Evolutionary conservation across 208 protist species (phyloP).

Genomic region (Acanthamoeba lenticulata): DNA sequence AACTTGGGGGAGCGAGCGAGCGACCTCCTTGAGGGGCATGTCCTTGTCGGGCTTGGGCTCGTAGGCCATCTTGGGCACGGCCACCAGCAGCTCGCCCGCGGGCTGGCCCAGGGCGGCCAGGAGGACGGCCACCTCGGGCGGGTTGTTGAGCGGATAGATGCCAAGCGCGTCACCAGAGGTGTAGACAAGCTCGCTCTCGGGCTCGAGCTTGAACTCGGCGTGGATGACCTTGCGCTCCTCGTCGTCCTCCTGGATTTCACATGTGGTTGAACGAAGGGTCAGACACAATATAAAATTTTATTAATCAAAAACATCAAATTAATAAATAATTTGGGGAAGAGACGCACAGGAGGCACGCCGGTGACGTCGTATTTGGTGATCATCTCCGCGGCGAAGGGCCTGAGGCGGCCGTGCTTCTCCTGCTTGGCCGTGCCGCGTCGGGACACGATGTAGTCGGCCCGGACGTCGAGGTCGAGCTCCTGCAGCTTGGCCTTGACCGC

Average conservation of each 20-base stretch:
- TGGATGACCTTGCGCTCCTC: background rate
- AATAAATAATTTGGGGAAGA: background rate
- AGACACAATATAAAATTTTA: too few relatives aligned
- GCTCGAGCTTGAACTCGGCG: conserved; percentile 37
- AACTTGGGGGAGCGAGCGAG: background rate
- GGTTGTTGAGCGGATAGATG: conserved; percentile 92
- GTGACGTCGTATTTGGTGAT: background rate
- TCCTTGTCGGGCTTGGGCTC: background rate
- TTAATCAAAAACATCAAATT: too few relatives aligned
- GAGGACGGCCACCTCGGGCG: conserved; percentile 62
- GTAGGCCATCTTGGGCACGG: conserved; percentile 51
- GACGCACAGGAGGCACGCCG: background rate
- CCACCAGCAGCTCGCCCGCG: background rate
- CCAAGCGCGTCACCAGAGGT: conserved; percentile 93
- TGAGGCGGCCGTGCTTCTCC: conserved; percentile 38
- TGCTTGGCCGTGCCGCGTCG: background rate
- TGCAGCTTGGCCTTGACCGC: background rate
- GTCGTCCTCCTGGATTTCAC: background rate
- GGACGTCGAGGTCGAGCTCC: conserved; percentile 6
- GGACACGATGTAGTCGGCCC: conserved; percentile 51
- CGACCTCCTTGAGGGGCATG: conserved; percentile 25
- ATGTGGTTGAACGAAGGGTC: background rate
- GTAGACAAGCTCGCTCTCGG: conserved; percentile 50
- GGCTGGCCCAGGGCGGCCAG: background rate
- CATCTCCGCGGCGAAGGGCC: conserved; percentile 23